Base-by-base conservation (phyloP, 2,329 filamentous ascomycete species). In the Stagonosporopsis tanaceti region DNA sequence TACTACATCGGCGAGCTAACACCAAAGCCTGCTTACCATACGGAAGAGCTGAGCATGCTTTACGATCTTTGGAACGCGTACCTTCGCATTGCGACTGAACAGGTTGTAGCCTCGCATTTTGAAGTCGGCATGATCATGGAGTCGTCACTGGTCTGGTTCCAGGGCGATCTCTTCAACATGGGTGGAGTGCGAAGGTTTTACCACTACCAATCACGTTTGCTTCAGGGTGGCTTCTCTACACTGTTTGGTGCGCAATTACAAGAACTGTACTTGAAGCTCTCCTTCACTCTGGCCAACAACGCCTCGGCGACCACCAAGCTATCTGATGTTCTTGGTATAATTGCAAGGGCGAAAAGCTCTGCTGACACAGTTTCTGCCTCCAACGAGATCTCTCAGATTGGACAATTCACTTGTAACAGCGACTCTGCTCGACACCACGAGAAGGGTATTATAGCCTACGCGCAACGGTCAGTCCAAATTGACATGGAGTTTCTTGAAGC, bases 401-500 rank as follows among this genome's bases (percentile, higher is more conserved):
- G 83, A 0, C 76, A 83, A 27, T 81, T 84, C 40, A 76, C 84
- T 6, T 78, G 75, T 47, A 78, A 84, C 54, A 76, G 76, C 22
- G 78, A 80, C 32, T 74, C 78, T 20, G 78, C 79, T 2, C 79
- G 82, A 3, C 81, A 83, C 65, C 81, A 84, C 50, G 81, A 85
- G 59, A 78, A 79, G 1, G 82, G 83, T 4, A 79, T 85, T 47
- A 80, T 84, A 42, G 71, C 76, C 45, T 85, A 85, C 54, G 82
- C 82, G 0, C 75, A 77, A 15, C 78, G 76, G 52, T 81, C 79
- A 2, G 81, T 84, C 0, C 75, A 81, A 58, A 75, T 83, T 3
- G 82, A 85, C 42, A 83, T 85, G 48, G 79, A 80, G 50, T 78
- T 85, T 1, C 76, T 85, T 3, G 82, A 85, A 58, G 80, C 83